Conservation (phyloP, 2,329 filamentous ascomycete species). For the Claviceps citrina region DNA sequence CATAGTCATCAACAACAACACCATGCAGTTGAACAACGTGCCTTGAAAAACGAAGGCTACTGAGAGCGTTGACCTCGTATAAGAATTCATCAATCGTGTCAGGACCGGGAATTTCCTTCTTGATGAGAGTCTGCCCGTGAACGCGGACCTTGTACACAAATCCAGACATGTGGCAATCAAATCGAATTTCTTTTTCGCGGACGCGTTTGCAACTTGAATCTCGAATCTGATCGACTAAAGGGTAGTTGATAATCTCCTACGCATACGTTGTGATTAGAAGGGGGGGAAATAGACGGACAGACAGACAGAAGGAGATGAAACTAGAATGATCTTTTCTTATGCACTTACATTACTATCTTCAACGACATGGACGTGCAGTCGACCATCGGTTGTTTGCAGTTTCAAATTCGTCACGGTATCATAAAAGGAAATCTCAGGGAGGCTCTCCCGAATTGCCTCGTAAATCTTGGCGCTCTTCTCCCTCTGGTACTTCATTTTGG, state of each 20-base stretch:
- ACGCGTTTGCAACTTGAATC: constrained; percentile 54
- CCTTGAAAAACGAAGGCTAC: constrained; percentile 53
- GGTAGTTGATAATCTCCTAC: constrained; percentile 77
- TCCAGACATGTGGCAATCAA: constrained; percentile 86
- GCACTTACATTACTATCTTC: constrained; percentile 65
- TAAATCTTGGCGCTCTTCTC: constrained; percentile 91
- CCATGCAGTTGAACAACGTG: constrained; percentile 79
- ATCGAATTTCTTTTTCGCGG: constrained; percentile 60
- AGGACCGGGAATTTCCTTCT: constrained; percentile 94
- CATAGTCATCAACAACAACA: constrained; percentile 77
- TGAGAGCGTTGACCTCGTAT: constrained; percentile 93
- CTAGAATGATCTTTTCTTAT: neutral
- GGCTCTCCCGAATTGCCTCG: constrained; percentile 80
- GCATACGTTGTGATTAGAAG: constrained; percentile 6
- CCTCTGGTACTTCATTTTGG: constrained; percentile 63
- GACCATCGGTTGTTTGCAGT: constrained; percentile 72
- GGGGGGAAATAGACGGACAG: neutral
- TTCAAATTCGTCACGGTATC: constrained; percentile 92
- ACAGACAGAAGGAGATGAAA: neutral
- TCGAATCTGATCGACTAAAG: constrained; percentile 53
- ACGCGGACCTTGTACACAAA: constrained; percentile 90
- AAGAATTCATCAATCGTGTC: constrained; percentile 93
- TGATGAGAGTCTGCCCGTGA: constrained; percentile 58
- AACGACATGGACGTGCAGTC: constrained; percentile 91
- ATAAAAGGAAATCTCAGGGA: constrained; percentile 91